phyloP scores from a whole-genome alignment of 176 grass and related monocot species.

The Aegilops bicornis region DNA sequence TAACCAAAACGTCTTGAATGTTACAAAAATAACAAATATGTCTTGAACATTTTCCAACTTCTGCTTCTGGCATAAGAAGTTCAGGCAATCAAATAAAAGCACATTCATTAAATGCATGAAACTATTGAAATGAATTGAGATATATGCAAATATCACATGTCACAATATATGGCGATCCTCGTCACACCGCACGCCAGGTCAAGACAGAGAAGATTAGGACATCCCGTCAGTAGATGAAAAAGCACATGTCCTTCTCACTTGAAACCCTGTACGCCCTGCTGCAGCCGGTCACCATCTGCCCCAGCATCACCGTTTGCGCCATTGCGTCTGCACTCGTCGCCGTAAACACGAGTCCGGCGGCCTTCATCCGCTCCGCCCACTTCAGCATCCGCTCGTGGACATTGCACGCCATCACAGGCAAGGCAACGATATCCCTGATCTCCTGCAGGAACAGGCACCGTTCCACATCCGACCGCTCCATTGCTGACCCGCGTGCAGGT shows the following conservation, averaged over 20 bases:
- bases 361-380: slow-evolving; percentile 38
- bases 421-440: slow-evolving; percentile 55
- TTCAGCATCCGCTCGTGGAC: slow-evolving; percentile 46
- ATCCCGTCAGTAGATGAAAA: slow-evolving; percentile 36
- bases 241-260: neutral
- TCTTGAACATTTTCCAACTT: no score
- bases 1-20: no score
- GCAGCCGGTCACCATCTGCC: neutral
- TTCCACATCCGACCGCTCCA: slow-evolving; percentile 39
- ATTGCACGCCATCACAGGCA: slow-evolving; percentile 21
- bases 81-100: neutral
- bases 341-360: slow-evolving; percentile 12
- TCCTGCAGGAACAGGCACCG: slow-evolving; percentile 43
- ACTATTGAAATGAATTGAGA: neutral
- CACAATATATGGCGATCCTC: neutral
- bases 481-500: neutral
- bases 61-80: no score
- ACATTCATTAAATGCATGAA: neutral
- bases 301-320: neutral
- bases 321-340: slow-evolving; percentile 8
- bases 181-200: slow-evolving; percentile 31
- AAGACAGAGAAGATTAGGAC: slow-evolving; percentile 48
- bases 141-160: neutral
- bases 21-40: no score
- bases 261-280: slow-evolving; percentile 20